Evolutionary conservation across 352 stramenopile species (phyloP), one percentile per base, ranked within the genome.

Genomic region (Phytophthora fragariae): DNA sequence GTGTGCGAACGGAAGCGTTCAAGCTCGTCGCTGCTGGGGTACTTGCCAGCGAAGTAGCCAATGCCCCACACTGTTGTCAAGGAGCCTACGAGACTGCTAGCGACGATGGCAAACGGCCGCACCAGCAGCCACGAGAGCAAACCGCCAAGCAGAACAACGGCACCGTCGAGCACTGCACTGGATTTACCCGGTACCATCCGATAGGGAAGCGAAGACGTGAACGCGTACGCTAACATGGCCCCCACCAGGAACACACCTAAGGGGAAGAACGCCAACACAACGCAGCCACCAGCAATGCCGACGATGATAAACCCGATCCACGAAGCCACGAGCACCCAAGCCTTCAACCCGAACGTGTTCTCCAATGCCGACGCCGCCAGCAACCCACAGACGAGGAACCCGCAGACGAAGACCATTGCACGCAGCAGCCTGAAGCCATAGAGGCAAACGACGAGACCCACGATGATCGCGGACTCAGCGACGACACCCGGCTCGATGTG

Each of bases 21-120:
- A 21, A 94, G 77, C 5, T 89, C 79, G 7, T 79, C 77, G n/a
- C 60, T 71, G 50, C 83, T 94, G 9, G 87, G 87, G 67, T 93
- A 95, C 21, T 80, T 81, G 31, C 85, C 87, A 49, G 76, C 78
- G 46, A 95, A 94, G 57, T 92, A 91, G 14, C 85, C 89, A n/a
- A 95, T 62, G 12, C 86, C 85, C 80, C 86, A 83, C 3, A 90
- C 60, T 10, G 79, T 58, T 50, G 74, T 66, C 21, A 82, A 71
- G 19, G 83, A 83, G 4, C 89, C 89, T 31, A 92, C 75, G 68
- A 91, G 89, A 56, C 83, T 87, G 41, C 76, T 95, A 39, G 83
- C 72, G n/a, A 89, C 62, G 37, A 94, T 82, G 19, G 83, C 35
- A 60, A 91, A 75, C 5, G 77, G 65, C 33, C 81, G 79, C 49